Evolutionary conservation across 2,329 filamentous ascomycete genomes (phyloP).

Genomic region (Leptosphaerulina australis): DNA sequence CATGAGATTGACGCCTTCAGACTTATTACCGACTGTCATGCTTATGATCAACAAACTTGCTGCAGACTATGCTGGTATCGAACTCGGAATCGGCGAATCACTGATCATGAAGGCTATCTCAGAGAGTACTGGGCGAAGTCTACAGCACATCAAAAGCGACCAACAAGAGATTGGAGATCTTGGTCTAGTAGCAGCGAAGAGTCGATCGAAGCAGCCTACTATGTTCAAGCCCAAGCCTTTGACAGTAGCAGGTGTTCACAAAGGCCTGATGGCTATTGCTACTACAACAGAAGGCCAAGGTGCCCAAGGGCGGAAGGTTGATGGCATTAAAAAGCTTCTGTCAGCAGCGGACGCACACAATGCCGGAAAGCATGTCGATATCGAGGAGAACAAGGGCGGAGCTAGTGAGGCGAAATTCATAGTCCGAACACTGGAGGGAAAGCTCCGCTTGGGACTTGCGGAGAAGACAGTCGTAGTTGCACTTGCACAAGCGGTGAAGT

Average conservation of each 20-base stretch:
- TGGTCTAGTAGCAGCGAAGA: constrained; percentile 93
- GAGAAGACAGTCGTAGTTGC: constrained; percentile 92
- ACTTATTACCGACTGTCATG: constrained; percentile 85
- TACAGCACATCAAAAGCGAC: constrained; percentile 90
- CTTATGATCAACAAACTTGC: constrained; percentile 99
- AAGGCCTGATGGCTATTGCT: constrained; percentile 86
- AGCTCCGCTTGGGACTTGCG: constrained; percentile 86
- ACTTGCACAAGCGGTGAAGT: constrained; percentile 84
- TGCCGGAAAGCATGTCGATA: constrained; percentile 72
- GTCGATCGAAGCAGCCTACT: constrained; percentile 89
- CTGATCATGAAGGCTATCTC: constrained; percentile 99
- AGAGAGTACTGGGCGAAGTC: constrained; percentile 85
- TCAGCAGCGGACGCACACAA: constrained; percentile 81
- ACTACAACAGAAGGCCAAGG: constrained; percentile 83
- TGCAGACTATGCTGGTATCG: constrained; percentile 93
- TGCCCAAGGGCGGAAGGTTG: constrained; percentile 87
- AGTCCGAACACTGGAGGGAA: constrained; percentile 91
- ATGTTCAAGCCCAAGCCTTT: constrained; percentile 98
- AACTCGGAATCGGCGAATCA: constrained; percentile 97
- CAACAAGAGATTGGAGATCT: constrained; percentile 97
- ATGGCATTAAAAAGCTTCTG: constrained; percentile 94
- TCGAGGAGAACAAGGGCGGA: constrained; percentile 88
- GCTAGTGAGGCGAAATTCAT: constrained; percentile 95
- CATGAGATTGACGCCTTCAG: constrained; percentile 84
- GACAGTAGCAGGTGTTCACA: constrained; percentile 84